A percentile compares a stretch with the other conserved stretches of the same genome.
These are phyloP conservation scores for Melampsora abietis-canadensis DNA, from an alignment of 1,284 basidiomycete genomes.

Conservation along the genomic window DNA sequence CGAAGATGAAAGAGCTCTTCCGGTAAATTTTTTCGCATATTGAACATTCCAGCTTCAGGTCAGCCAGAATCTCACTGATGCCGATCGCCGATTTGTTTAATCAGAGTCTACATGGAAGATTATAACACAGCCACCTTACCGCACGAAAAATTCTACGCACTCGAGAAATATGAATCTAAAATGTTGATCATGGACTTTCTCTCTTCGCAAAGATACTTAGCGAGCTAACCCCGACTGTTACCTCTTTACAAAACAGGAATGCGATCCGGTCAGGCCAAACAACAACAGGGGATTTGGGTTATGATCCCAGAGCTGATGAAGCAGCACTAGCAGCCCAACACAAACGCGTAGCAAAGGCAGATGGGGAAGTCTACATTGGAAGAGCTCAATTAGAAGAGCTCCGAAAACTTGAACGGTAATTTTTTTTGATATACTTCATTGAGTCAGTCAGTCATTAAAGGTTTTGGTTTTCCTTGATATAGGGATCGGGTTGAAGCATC, in stretches of 20 bases:
- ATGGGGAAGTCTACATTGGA: conserved; percentile 66
- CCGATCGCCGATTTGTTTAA: background rate
- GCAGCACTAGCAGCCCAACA: conserved; percentile 69
- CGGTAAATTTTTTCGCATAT: conserved; percentile 53
- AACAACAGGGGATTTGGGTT: conserved; percentile 64
- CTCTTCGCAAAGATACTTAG: background rate
- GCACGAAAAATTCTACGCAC: conserved; percentile 65
- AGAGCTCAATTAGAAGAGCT: conserved; percentile 74
- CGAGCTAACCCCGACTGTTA: background rate
- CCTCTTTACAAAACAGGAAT: conserved; percentile 63
- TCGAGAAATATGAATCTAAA: conserved; percentile 36
- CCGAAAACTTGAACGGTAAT: conserved; percentile 71
- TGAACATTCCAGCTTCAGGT: background rate
- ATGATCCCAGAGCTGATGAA: conserved; percentile 76
- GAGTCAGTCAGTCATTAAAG: background rate
- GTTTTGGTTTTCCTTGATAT: background rate
- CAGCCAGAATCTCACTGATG: background rate
- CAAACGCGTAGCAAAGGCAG: conserved; percentile 61
- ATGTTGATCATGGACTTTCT: background rate
- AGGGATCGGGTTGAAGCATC: conserved; percentile 52
- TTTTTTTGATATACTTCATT: conserved; percentile 60
- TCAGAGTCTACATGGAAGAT: conserved; percentile 62
- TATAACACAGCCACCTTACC: conserved; percentile 85
- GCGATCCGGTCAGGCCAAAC: conserved; percentile 74
- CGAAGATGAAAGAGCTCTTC: conserved; percentile 79